Percentiles rank a stretch among this genome's conserved stretches.
These are phyloP conservation scores for Hirschfeldia incana DNA, from an alignment of 345 rosid genomes.

Conservation along the genomic window DNA sequence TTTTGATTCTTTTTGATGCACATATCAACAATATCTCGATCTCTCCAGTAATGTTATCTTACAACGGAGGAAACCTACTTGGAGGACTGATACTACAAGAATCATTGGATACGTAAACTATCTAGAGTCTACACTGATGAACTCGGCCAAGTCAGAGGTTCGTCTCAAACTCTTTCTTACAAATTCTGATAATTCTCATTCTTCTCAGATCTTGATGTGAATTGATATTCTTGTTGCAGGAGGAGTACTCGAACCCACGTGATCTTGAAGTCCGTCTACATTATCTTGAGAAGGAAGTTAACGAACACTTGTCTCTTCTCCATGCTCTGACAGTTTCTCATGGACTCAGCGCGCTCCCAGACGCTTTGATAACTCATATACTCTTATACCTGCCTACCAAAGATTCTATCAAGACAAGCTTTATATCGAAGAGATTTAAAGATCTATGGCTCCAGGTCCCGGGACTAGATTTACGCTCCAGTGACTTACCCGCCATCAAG, in stretches of 20 bases:
- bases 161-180: background rate
- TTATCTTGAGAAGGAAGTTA: background rate
- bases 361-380: slow-evolving; percentile 12
- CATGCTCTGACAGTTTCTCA: background rate
- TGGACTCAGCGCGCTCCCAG: slow-evolving; percentile 2
- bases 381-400: slow-evolving; percentile 14
- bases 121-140: background rate
- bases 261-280: slow-evolving; percentile 2
- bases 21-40: background rate
- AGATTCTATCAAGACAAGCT: slow-evolving; percentile 11
- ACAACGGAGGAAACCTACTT: no score
- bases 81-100: background rate
- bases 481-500: background rate
- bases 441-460: slow-evolving; percentile 12
- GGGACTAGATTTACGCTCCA: background rate
- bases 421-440: slow-evolving; percentile 10
- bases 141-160: background rate
- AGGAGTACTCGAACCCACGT: background rate
- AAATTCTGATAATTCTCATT: background rate
- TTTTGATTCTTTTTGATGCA: background rate
- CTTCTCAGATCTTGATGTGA: background rate
- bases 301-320: background rate
- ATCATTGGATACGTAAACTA: background rate
- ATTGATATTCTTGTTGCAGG: background rate
- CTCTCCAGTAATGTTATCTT: background rate